A percentile compares a stretch with the other conserved stretches of the same genome.
Conservation (phyloP, 176 grass and related monocot species). For the Musa schizocarpa region DNA sequence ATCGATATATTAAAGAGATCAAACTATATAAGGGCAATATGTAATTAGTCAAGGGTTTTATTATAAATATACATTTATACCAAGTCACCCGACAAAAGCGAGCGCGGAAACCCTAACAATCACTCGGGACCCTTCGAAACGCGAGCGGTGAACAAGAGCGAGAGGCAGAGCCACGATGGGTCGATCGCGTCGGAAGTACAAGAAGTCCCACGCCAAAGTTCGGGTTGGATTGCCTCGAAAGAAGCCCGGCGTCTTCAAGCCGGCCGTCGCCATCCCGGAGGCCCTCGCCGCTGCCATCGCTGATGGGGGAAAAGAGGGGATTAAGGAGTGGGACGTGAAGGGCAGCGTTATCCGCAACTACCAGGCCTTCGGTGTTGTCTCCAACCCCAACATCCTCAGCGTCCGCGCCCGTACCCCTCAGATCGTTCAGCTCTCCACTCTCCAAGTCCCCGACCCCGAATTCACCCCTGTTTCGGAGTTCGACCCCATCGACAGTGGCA, state of each 20-base stretch:
- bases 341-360: slow-evolving; percentile 90
- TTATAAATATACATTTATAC: no score
- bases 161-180: slow-evolving; percentile 30
- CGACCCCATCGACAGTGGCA: slow-evolving; percentile 54
- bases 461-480: slow-evolving; percentile 41
- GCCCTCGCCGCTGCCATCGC: slow-evolving; percentile 43
- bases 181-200: slow-evolving; percentile 78
- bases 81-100: no score
- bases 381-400: slow-evolving; percentile 75
- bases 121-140: neutral
- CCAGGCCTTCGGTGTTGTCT: slow-evolving; percentile 63
- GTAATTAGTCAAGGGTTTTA: no score
- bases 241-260: slow-evolving; percentile 71
- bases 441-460: slow-evolving; percentile 49
- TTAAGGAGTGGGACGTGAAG: slow-evolving; percentile 49
- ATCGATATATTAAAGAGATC: no score
- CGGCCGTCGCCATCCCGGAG: slow-evolving; percentile 49
- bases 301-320: neutral
- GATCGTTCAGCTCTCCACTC: slow-evolving; percentile 38
- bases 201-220: slow-evolving; percentile 73
- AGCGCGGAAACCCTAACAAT: neutral
- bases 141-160: neutral
- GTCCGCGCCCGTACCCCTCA: slow-evolving; percentile 48
- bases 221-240: slow-evolving; percentile 56
- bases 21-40: no score